phyloP scores from a whole-genome alignment of 108 stramenopile species.

The Pelagomonas calceolata region DNA sequence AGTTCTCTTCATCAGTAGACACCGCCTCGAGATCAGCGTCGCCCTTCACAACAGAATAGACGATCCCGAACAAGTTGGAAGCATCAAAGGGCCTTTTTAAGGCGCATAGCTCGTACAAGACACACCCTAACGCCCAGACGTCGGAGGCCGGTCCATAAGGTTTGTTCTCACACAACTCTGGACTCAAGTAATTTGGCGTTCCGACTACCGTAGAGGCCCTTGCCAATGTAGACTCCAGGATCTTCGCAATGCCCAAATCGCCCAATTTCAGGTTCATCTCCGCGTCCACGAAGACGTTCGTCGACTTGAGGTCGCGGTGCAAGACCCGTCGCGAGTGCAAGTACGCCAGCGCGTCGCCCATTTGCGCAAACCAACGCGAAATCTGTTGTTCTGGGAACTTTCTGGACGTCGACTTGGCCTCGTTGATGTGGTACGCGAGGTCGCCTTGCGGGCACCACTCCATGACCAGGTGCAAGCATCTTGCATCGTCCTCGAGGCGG shows the following conservation, averaged over 20 bases:
- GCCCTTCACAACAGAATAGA: not conserved
- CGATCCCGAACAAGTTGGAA: not conserved
- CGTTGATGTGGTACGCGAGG: conserved; percentile 14
- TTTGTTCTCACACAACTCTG: conserved; percentile 15
- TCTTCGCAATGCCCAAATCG: conserved; percentile 38
- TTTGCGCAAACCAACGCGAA: conserved; percentile 33
- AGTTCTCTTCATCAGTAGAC: not conserved
- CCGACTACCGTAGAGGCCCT: conserved; percentile 33
- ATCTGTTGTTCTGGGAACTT: conserved; percentile 13
- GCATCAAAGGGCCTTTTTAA: conserved; percentile 24
- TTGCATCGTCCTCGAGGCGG: not conserved
- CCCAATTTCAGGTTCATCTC: conserved; percentile 18
- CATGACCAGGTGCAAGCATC: conserved; percentile 16
- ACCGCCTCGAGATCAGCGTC: too few relatives aligned
- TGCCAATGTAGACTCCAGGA: conserved; percentile 25
- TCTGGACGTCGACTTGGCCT: not conserved
- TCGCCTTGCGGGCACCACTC: conserved; percentile 24
- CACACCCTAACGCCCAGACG: conserved; percentile 32
- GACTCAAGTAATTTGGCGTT: conserved; percentile 36
- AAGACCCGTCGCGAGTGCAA: conserved; percentile 33
- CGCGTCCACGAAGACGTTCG: conserved; percentile 46
- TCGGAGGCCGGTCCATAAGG: conserved; percentile 13
- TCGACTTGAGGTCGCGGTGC: conserved; percentile 43
- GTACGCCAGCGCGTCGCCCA: conserved; percentile 29
- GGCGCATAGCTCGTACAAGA: conserved; percentile 32